Percentiles rank a stretch among this genome's conserved stretches.
These are phyloP conservation scores for Scenedesmus sp. DNA, from an alignment of 163 green algal species.

Conservation along the genomic window DNA sequence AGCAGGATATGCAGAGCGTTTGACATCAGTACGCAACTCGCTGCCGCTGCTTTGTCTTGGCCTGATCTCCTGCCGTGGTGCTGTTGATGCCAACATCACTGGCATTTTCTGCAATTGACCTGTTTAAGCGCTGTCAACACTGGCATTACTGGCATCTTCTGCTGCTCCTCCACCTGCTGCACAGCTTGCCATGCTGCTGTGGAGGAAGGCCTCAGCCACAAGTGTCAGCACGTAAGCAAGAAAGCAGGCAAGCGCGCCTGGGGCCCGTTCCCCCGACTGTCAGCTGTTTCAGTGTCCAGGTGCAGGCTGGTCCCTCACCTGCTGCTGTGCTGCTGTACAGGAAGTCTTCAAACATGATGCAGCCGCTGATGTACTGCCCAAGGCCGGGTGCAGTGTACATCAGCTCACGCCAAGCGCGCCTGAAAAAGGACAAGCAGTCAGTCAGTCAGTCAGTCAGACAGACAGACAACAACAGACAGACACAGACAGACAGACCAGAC, in stretches of 20 bases:
- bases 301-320: conserved; percentile 54
- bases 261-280: no score
- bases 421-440: conserved; percentile 69
- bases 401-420: conserved; percentile 86
- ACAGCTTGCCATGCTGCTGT: conserved; percentile 74
- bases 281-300: no score
- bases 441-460: no score
- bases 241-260: no score
- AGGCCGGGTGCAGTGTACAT: conserved; percentile 88
- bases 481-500: no score
- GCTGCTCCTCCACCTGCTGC: conserved; percentile 49
- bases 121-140: no score
- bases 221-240: conserved; percentile 45
- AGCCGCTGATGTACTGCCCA: conserved; percentile 85
- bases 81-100: not conserved
- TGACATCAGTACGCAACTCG: no score
- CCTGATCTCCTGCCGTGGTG: conserved; percentile 37
- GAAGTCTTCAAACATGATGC: conserved; percentile 82
- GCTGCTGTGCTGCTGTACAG: conserved; percentile 66
- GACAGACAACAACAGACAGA: conserved; percentile 65
- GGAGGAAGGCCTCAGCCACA: conserved; percentile 67
- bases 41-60: not conserved
- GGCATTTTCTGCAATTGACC: no score
- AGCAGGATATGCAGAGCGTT: not conserved
- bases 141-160: not conserved